A percentile compares a stretch with the other conserved stretches of the same genome.
Evolutionary conservation across 768 basidiomycete genomes (phyloP).

Genomic region (Pleurotus ostreatus): DNA sequence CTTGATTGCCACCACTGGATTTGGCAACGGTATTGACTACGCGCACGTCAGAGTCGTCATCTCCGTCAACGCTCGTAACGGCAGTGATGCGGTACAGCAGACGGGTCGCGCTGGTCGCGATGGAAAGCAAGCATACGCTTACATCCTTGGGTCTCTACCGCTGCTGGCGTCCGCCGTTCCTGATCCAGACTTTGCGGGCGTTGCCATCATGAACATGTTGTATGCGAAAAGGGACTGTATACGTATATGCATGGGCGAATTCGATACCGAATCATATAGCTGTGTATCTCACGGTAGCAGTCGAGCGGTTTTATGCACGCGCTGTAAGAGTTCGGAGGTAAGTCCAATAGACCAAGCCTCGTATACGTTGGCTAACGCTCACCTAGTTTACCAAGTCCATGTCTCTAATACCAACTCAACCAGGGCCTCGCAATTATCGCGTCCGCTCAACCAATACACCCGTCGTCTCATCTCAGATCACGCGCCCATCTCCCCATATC

Average conservation of each 20-base stretch:
- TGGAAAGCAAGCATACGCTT: not conserved
- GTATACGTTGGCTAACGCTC: no score
- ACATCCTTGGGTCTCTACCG: not conserved
- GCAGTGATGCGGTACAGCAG: not conserved
- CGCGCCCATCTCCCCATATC: no score
- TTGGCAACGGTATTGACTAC: constrained; percentile 8
- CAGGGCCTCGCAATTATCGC: no score
- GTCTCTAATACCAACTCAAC: no score
- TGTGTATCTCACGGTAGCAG: no score
- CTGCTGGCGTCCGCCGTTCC: not conserved
- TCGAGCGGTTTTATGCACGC: no score
- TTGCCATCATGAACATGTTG: not conserved
- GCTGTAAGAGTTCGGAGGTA: no score
- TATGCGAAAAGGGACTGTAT: not conserved
- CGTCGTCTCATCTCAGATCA: no score
- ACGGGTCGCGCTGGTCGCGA: constrained; percentile 4
- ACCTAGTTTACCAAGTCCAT: no score
- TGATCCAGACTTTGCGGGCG: not conserved
- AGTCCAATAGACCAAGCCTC: no score
- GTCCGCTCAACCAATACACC: no score
- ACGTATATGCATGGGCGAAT: not conserved
- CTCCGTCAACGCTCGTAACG: not conserved
- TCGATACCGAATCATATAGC: not conserved
- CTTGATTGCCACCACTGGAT: constrained; percentile 7
- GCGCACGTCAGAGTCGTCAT: constrained; percentile 2